Evolutionary conservation across 2,329 filamentous ascomycete genomes (phyloP).

Genomic region (Curvularia lunata): DNA sequence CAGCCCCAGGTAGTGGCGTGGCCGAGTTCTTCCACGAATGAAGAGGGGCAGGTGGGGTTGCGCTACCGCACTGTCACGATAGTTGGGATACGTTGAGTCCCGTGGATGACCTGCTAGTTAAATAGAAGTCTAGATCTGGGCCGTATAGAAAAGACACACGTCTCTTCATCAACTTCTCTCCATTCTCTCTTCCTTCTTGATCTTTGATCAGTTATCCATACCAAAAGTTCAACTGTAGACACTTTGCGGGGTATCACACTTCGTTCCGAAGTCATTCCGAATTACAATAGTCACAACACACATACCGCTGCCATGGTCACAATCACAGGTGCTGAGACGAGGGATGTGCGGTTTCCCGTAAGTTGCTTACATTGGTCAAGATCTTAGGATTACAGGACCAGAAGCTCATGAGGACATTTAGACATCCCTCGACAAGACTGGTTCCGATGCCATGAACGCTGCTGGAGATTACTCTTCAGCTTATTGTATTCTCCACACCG

Average conservation of each 20-base stretch:
- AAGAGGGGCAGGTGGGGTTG: conserved; percentile 19
- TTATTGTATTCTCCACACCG: conserved; percentile 90
- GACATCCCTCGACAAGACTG: conserved; percentile 96
- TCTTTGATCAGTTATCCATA: neutral
- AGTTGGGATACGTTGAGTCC: conserved; percentile 7
- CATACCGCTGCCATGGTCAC: conserved; percentile 49
- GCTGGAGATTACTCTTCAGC: conserved; percentile 91
- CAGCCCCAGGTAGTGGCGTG: conserved; percentile 24
- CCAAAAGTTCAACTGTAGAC: neutral
- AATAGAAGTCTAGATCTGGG: conserved; percentile 14
- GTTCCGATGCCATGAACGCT: conserved; percentile 95
- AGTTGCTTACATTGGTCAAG: conserved; percentile 13
- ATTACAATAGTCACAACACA: conserved; percentile 6
- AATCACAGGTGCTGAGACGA: conserved; percentile 54
- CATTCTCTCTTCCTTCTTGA: neutral
- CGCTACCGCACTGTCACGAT: conserved; percentile 10
- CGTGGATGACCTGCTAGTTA: conserved; percentile 10
- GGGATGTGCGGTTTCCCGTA: conserved; percentile 59
- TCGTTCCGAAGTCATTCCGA: conserved; percentile 17
- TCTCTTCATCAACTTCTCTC: neutral
- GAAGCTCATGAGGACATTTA: conserved; percentile 29
- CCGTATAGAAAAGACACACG: neutral
- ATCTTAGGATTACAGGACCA: neutral
- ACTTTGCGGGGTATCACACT: conserved; percentile 12
- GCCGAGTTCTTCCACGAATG: conserved; percentile 26